Conservation (phyloP, 2,329 filamentous ascomycete genomes). For the Elsinoe batatas region DNA sequence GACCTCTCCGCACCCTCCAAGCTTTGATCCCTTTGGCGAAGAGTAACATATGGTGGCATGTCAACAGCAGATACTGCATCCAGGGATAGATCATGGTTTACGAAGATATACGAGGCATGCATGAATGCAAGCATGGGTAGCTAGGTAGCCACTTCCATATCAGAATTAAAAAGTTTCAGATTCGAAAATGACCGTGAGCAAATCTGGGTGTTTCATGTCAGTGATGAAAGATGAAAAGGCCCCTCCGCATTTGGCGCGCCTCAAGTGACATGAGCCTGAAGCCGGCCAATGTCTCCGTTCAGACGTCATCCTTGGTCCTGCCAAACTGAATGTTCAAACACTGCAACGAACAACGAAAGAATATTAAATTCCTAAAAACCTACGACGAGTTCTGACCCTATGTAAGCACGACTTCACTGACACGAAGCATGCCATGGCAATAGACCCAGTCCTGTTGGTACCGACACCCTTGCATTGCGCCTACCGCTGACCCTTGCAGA, state of each 20-base stretch:
- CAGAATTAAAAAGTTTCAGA: background rate
- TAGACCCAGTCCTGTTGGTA: conserved; percentile 22
- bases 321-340: background rate
- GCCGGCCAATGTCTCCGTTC: background rate
- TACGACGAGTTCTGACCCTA: background rate
- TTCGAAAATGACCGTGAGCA: too few species aligned
- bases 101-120: conserved; percentile 8
- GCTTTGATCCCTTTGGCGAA: background rate
- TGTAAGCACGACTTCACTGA: background rate
- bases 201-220: background rate
- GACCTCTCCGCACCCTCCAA: background rate
- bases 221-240: background rate
- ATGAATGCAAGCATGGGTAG: background rate
- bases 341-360: background rate
- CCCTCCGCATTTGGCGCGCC: too few species aligned
- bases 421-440: conserved; percentile 21
- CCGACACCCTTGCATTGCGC: background rate
- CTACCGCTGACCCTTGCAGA: conserved; percentile 21
- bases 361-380: background rate
- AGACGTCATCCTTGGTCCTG: background rate
- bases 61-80: background rate
- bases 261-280: too few species aligned
- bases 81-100: conserved; percentile 4
- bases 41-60: background rate
- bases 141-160: conserved; percentile 2